These are phyloP conservation scores for Syzygium grande DNA, from an alignment of 345 rosid species.

Conservation along the genomic window DNA sequence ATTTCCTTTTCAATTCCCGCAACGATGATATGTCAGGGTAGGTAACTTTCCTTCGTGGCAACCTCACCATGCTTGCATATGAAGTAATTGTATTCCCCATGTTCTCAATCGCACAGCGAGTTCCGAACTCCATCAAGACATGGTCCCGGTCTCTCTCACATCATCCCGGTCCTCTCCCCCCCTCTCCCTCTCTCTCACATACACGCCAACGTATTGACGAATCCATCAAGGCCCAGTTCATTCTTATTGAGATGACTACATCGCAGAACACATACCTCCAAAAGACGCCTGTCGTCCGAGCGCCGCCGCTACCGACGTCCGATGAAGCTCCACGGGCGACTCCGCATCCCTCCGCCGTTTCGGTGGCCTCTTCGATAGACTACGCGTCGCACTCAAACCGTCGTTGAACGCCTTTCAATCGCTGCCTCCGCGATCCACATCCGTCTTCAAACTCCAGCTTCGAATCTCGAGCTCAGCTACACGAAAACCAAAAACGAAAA, in stretches of 20 bases:
- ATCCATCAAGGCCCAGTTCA: not conserved
- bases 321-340: not conserved
- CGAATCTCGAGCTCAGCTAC: not conserved
- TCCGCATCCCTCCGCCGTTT: not conserved
- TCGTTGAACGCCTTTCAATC: not conserved
- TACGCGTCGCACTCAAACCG: not conserved
- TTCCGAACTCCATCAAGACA: not conserved
- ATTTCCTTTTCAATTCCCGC: conserved; percentile 7
- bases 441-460: not conserved
- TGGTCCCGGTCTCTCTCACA: not conserved
- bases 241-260: not conserved
- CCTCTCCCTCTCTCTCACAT: not conserved
- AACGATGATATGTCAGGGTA: conserved; percentile 23
- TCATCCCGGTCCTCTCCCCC: not conserved
- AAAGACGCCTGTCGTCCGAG: not conserved
- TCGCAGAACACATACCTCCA: not conserved
- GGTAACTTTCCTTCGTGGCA: conserved; percentile 14
- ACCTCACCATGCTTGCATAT: conserved; percentile 59
- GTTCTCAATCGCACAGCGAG: not conserved
- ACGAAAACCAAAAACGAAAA: not conserved
- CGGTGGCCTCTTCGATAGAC: not conserved
- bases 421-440: not conserved
- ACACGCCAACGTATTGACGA: not conserved
- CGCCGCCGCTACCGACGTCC: not conserved
- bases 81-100: conserved; percentile 24